These are phyloP conservation scores for Pisolithus orientalis DNA, from an alignment of 768 basidiomycete genomes.

Conservation along the genomic window DNA sequence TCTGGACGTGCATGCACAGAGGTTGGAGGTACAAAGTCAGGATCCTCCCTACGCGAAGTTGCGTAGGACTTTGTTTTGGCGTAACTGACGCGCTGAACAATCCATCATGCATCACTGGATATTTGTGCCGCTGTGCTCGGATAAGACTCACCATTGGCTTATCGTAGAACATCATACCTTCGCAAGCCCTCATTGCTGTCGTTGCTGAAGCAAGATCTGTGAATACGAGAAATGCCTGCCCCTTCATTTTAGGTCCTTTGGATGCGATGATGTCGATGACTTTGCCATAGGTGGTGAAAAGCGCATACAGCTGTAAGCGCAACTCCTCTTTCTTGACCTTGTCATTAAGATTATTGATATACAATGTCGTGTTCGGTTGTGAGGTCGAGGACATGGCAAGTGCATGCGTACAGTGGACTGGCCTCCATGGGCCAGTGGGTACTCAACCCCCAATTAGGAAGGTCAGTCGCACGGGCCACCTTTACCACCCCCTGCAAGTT, in stretches of 20 bases:
- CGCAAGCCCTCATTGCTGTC: conserved; percentile 86
- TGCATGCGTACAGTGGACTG: not conserved
- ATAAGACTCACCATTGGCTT: conserved; percentile 71
- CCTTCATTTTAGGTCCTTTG: conserved; percentile 79
- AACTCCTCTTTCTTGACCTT: conserved; percentile 91
- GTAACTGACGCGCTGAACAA: conserved; percentile 76
- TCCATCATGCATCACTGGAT: conserved; percentile 2
- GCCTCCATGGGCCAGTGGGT: not conserved
- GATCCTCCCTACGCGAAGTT: conserved; percentile 72
- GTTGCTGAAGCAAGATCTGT: conserved; percentile 87
- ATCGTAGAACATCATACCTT: conserved; percentile 90
- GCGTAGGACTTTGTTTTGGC: conserved; percentile 88
- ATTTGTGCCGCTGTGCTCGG: conserved; percentile 6
- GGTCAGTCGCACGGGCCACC: conserved; percentile 14
- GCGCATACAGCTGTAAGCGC: conserved; percentile 69
- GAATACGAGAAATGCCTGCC: conserved; percentile 96
- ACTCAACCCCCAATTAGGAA: conserved; percentile 13
- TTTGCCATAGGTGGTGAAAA: conserved; percentile 92
- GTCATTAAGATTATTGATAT: conserved; percentile 90
- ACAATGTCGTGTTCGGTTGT: conserved; percentile 84
- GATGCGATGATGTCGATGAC: conserved; percentile 90
- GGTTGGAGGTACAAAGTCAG: conserved; percentile 70
- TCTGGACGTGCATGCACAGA: conserved; percentile 53
- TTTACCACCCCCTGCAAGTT: not conserved
- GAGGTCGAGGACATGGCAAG: conserved; percentile 39